Evolutionary conservation across 2,329 filamentous ascomycete species (phyloP), one percentile per base, ranked within the genome.

Genomic region (Metarhizium humberi): DNA sequence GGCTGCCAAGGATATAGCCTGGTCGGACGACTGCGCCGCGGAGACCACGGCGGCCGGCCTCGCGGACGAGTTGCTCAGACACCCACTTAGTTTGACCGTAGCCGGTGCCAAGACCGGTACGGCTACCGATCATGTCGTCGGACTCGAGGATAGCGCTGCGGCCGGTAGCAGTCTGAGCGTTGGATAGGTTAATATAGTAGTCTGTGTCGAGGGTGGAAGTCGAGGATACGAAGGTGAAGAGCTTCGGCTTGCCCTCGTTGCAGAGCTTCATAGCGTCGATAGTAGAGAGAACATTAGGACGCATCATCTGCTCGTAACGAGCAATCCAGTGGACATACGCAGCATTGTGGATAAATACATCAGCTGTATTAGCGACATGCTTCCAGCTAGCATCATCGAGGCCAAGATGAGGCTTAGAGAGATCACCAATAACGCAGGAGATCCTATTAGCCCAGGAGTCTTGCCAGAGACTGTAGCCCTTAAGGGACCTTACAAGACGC

Each of bases 1-100:
- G 79, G 66, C 91, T 84, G 29, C 91, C 92, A 4, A 87, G 78
- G 42, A 96, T 84, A 68, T 96, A 96, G 34, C 92, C 91, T 3
- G 92, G 87, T 13, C 92, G 84, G 51, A 96, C 77, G 46, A 96
- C 82, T 25, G 85, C 80, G 16, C 90, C 92, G 16, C 73, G 75
- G 2, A 96, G 80, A 13, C 92, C 92, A 55, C 89, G 81, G 55
- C 76, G 76, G 51, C 91, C 90, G 30, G 92, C 92, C 68, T 90
- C 87, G 29, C 88, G 81, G 25, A 91, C 81, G 50, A 96, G 77
- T 51, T 81, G 73, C 63, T 85, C 81, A 7, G 75, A 74, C 42
- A 82, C 88, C 91, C 91, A 96, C 73, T 97, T 96, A 60, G 82
- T 84, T 69, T 96, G 92, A 3, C 92, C 20, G 64, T 96, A 96